Conservation (phyloP, 371 early-diverging fungal species). For the Mucor plumbeus region DNA sequence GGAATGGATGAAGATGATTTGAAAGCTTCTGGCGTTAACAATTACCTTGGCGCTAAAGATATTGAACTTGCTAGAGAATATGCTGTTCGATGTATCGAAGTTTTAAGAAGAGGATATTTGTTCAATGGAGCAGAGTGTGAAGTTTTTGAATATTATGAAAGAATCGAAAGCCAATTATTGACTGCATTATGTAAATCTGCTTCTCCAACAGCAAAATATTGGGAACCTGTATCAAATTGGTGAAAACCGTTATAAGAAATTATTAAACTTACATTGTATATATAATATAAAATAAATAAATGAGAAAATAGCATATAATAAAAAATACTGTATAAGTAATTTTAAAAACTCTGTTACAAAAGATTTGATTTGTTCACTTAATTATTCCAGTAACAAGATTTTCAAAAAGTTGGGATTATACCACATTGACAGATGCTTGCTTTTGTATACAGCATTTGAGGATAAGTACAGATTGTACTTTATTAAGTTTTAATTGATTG, state of each 20-base stretch:
- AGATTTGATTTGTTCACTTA: too few species aligned
- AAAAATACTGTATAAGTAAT: too few species aligned
- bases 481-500: too few species aligned
- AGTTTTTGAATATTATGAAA: constrained; percentile 43
- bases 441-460: too few species aligned
- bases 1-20: constrained; percentile 32
- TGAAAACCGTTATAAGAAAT: background rate
- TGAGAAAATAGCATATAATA: too few species aligned
- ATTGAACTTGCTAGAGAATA: constrained; percentile 37
- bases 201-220: constrained; percentile 24
- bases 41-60: constrained; percentile 23
- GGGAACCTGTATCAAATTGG: constrained; percentile 24
- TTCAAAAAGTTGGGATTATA: too few species aligned
- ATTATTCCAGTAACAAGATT: too few species aligned
- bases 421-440: too few species aligned
- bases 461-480: too few species aligned
- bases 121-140: constrained; percentile 42
- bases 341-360: too few species aligned
- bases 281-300: background rate
- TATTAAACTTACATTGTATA: constrained; percentile 1
- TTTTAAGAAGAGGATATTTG: constrained; percentile 38
- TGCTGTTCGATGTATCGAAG: constrained; percentile 36
- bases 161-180: constrained; percentile 31
- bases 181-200: constrained; percentile 11
- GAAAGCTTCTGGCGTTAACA: background rate